Evolutionary conservation across 257 asterid genomes (phyloP), one percentile per base, ranked within the genome.

Genomic region (Schizonepeta tenuifolia): DNA sequence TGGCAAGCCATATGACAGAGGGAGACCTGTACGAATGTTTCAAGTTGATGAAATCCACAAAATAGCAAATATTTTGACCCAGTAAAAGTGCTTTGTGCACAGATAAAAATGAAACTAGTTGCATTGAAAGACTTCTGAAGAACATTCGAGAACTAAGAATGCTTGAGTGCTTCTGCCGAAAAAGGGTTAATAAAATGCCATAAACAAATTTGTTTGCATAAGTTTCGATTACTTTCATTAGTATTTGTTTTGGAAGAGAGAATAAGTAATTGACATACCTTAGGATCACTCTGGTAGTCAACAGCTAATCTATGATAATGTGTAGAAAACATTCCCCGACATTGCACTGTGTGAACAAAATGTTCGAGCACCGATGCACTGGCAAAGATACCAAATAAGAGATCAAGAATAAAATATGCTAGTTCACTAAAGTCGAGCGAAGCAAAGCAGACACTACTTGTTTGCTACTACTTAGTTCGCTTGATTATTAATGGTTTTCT

Each of bases 241-340:
- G 9, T 35, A n/a, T 31, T 71, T 1, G 26, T 6, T 31, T 43
- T 41, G 14, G 41, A 20, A 36, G 55, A 28, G 20, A 9, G 66
- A 71, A 11, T 31, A 33, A 8, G 26, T 24, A 17, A n/a, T 41
- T 17, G 35, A 8, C 82, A 73, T 75, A 94, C 99, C 96, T 86
- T 87, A 12, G 90, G 87, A 81, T 92, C 87, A n/a, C 81, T 83
- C 75, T 86, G 89, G 83, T 88, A 87, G 81, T 90, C 96, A 74
- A 84, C 67, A 56, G 99, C 92, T 65, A 94, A 82, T 70, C 95
- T 86, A 74, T 94, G 99, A 80, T 94, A 94, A 79, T 94, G 99
- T 41, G 99, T 91, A 66, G 99, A 91, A 82, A 94, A 91, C 99
- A 94, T 80, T 78, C 99, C 99, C 64, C 97, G 87, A 54, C 99